Conservation (phyloP, 495 filamentous ascomycete genomes). For the Bryoglossum gracile region DNA sequence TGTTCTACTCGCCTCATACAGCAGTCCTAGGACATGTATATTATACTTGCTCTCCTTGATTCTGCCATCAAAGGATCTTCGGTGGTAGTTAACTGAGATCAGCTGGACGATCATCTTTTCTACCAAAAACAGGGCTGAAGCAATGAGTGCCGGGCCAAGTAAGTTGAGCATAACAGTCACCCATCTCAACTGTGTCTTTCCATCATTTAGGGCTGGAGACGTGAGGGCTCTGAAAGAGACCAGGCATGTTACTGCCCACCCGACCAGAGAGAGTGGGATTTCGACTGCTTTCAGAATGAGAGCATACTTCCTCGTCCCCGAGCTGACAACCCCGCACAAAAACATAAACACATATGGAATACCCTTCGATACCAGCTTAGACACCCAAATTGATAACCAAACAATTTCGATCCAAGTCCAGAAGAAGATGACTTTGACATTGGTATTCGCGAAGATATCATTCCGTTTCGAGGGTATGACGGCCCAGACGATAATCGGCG, state of each 20-base stretch:
- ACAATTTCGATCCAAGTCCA: conserved; percentile 90
- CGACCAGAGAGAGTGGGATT: conserved; percentile 77
- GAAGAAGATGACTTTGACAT: conserved; percentile 66
- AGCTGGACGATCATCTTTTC: conserved; percentile 85
- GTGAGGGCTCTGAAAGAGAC: conserved; percentile 72
- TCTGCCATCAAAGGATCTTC: conserved; percentile 79
- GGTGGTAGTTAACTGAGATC: conserved; percentile 91
- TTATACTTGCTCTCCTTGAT: conserved; percentile 87
- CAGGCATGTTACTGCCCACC: conserved; percentile 74
- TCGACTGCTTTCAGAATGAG: conserved; percentile 71
- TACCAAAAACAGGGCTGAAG: conserved; percentile 64
- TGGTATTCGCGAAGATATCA: conserved; percentile 44
- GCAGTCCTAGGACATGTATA: conserved; percentile 65
- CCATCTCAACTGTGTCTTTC: conserved; percentile 27
- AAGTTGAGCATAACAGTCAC: conserved; percentile 55
- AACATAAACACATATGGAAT: conserved; percentile 82
- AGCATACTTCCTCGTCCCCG: conserved; percentile 89
- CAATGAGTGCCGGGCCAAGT: conserved; percentile 68
- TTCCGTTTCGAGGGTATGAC: conserved; percentile 33
- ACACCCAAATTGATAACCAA: conserved; percentile 82
- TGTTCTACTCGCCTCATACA: conserved; percentile 82
- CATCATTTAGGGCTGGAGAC: conserved; percentile 15
- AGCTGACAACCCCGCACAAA: conserved; percentile 80
- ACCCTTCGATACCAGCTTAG: conserved; percentile 71
- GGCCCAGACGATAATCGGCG: conserved; percentile 61